Conservation (phyloP, 148 eudicot genomes). For the Diospyros kaki region DNA sequence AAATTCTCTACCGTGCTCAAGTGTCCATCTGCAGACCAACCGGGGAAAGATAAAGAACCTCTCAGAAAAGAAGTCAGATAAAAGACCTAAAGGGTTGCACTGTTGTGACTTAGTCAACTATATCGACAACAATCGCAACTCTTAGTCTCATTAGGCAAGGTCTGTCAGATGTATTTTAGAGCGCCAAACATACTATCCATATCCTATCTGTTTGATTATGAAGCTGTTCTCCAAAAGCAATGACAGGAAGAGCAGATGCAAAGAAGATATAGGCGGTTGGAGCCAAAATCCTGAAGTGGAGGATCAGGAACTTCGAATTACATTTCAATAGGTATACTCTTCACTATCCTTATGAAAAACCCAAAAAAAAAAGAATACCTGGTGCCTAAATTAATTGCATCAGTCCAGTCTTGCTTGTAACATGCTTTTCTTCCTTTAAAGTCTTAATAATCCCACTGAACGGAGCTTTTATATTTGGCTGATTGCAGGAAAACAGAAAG, state of each 20-base stretch:
- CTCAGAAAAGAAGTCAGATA: background rate
- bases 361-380: conserved; percentile 6
- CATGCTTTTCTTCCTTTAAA: conserved; percentile 14
- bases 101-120: no score
- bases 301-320: background rate
- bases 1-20: conserved; percentile 1
- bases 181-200: background rate
- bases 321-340: background rate
- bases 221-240: conserved; percentile 57
- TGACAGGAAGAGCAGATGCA: conserved; percentile 60
- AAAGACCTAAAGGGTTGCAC: background rate
- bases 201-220: conserved; percentile 45
- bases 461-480: background rate
- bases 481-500: background rate
- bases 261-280: conserved; percentile 52
- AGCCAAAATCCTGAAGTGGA: conserved; percentile 39
- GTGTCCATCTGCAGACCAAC: background rate
- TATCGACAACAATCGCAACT: background rate
- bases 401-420: conserved; percentile 13
- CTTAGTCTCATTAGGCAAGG: background rate
- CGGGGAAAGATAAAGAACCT: no score
- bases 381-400: background rate
- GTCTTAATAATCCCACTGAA: conserved; percentile 7
- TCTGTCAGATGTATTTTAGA: background rate
- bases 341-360: background rate